These are phyloP conservation scores for Paramarasmius palmivorus DNA, from an alignment of 1,284 basidiomycete genomes.

Conservation along the genomic window DNA sequence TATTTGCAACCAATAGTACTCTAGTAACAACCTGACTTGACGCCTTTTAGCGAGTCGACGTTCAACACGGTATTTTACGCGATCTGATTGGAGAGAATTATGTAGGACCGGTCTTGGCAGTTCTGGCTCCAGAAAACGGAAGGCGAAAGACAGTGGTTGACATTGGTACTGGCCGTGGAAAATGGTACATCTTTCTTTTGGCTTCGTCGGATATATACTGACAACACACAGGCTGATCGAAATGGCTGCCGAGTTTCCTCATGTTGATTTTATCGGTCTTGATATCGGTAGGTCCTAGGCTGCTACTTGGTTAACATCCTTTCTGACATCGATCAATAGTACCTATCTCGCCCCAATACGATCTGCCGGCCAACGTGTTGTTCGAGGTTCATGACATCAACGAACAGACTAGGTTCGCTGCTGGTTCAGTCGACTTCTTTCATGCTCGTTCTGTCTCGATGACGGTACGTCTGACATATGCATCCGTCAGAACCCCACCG, in stretches of 20 bases:
- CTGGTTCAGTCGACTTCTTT: slow-evolving; percentile 57
- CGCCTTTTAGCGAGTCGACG: slow-evolving; percentile 54
- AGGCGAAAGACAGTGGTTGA: slow-evolving; percentile 58
- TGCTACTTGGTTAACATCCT: not conserved
- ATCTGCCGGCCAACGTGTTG: slow-evolving; percentile 55
- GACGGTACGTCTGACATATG: slow-evolving; percentile 42
- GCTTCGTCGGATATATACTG: not conserved
- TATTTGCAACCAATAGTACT: no score
- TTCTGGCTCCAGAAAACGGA: slow-evolving; percentile 39
- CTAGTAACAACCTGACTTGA: no score
- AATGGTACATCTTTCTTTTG: slow-evolving; percentile 48
- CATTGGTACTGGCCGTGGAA: slow-evolving; percentile 69
- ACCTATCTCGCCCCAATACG: slow-evolving; percentile 59
- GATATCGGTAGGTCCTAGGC: slow-evolving; percentile 59
- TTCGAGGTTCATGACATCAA: slow-evolving; percentile 68
- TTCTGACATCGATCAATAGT: slow-evolving; percentile 38
- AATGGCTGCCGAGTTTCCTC: slow-evolving; percentile 64
- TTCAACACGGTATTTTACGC: slow-evolving; percentile 47
- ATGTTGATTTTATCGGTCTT: slow-evolving; percentile 62
- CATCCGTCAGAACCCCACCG: not conserved
- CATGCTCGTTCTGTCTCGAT: slow-evolving; percentile 59
- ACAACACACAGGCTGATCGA: slow-evolving; percentile 56
- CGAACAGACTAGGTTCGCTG: slow-evolving; percentile 45
- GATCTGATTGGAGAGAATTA: slow-evolving; percentile 51
- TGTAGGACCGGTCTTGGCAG: slow-evolving; percentile 55